Base-by-base conservation (phyloP, 352 stramenopile species). In the Aphanomyces astaci region DNA sequence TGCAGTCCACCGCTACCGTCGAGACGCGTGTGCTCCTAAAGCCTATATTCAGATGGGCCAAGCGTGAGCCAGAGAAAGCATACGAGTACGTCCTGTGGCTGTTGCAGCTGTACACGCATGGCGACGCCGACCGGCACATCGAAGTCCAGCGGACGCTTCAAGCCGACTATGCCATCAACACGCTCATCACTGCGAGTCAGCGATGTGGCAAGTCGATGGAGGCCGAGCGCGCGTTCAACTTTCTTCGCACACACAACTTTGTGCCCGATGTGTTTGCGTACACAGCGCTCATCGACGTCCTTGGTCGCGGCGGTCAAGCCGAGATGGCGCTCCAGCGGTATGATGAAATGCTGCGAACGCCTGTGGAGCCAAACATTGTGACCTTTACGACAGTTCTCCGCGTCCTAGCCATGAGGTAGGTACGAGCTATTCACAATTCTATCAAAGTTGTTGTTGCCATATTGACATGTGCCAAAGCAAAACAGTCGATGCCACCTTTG, bases 201-300 rank as follows among this genome's bases (percentile, higher is more conserved):
- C 81, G 81, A 17, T 81, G 76, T 10, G 80, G 81, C 0, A 87
- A 79, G 46, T 73, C 82, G 19, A 31, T 62, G 17, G 81, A 88
- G n/a, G 83, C 83, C 1, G 68, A 77, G 59, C 80, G 81, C 65
- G 83, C 81, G 24, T 92, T 92, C 48, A 72, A 84, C 13, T 48
- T 87, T 62, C 56, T 87, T 0, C 19, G 71, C 5, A 24, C 40
- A 30, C 74, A 88, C 67, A 78, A 79, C 15, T 92, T 82, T 63
- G 75, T 82, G 57, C 83, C 83, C 0, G 83, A 92, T 56, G 81
- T 92, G 70, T 92, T 92, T 72, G 86, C 83, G 36, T 89, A 89
- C 72, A 92, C 83, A 49, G 83, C 83, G 63, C 74, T 91, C n/a
- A 89, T 91, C 57, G 83, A 92, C 64, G 78, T 89, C 24, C 79